A percentile compares a stretch with the other conserved stretches of the same genome.
These are phyloP conservation scores for Phaffomyces opuntiae DNA, from an alignment of 805 yeast genomes.

Conservation along the genomic window DNA sequence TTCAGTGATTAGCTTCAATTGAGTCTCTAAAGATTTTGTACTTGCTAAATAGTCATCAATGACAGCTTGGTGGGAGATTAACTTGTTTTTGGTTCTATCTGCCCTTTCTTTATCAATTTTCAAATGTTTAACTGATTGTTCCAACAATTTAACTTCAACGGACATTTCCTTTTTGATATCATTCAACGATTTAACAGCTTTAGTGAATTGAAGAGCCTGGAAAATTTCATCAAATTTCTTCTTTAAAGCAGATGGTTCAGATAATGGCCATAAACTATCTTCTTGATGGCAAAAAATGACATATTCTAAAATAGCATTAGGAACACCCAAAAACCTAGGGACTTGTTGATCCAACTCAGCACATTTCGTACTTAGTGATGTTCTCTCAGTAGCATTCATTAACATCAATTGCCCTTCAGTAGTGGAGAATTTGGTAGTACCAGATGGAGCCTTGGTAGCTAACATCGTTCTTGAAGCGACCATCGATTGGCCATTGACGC, in stretches of 20 bases:
- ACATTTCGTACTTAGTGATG: constrained; percentile 72
- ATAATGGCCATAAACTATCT: constrained; percentile 92
- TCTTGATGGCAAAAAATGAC: constrained; percentile 98
- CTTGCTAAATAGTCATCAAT: constrained; percentile 41
- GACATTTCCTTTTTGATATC: constrained; percentile 69
- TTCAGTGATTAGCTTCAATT: constrained; percentile 46
- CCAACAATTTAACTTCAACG: constrained; percentile 65
- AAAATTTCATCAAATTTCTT: constrained; percentile 94
- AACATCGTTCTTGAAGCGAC: constrained; percentile 82
- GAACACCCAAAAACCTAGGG: constrained; percentile 81
- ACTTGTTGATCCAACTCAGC: constrained; percentile 78
- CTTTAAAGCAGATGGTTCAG: constrained; percentile 84
- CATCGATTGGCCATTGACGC: constrained; percentile 69
- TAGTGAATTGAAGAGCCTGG: constrained; percentile 89
- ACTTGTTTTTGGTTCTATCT: constrained; percentile 41
- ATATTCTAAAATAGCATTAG: constrained; percentile 79
- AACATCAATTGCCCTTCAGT: constrained; percentile 81
- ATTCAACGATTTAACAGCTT: constrained; percentile 78
- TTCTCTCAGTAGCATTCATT: constrained; percentile 57
- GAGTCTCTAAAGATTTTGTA: constrained; percentile 39
- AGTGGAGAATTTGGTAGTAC: constrained; percentile 75
- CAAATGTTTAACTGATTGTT: constrained; percentile 73
- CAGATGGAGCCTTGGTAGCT: constrained; percentile 52
- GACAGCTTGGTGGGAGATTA: constrained; percentile 35
- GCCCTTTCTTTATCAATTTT: constrained; percentile 71